Evolutionary conservation across 139 green algal species (phyloP).

Genomic region (Chlamydomonas sp.): DNA sequence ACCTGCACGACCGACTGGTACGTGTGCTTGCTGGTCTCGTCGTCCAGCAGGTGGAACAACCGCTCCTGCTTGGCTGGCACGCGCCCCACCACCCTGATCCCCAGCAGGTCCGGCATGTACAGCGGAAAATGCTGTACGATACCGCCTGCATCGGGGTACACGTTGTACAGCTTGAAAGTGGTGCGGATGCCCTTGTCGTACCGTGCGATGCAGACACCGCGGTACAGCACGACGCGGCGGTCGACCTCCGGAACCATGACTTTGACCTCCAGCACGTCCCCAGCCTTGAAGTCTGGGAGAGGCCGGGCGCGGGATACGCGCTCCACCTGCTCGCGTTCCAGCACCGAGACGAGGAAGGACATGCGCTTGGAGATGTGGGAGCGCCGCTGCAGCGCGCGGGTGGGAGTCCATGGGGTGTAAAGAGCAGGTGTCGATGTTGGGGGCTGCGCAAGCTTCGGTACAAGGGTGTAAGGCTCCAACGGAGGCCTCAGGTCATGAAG

Average conservation of each 20-base stretch:
- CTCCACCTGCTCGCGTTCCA: conserved; percentile 36
- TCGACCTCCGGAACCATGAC: conserved; percentile 62
- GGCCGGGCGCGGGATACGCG: conserved; percentile 8
- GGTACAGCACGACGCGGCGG: conserved; percentile 51
- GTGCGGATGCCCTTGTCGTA: conserved; percentile 55
- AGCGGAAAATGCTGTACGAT: conserved; percentile 75
- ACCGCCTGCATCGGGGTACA: conserved; percentile 61
- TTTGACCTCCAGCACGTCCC: conserved; percentile 65
- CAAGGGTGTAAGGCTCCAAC: conserved; percentile 2
- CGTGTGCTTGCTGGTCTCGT: conserved; percentile 39
- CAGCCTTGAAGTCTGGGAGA: conserved; percentile 55
- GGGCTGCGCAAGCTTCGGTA: conserved; percentile 1
- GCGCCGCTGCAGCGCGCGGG: conserved; percentile 46
- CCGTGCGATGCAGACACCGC: conserved; percentile 62
- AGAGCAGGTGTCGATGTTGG: conserved; percentile 7
- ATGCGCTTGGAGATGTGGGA: conserved; percentile 52
- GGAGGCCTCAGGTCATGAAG: conserved; percentile 25
- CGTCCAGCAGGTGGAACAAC: conserved; percentile 57
- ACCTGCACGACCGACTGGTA: conserved; percentile 34
- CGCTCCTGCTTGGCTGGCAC: conserved; percentile 37
- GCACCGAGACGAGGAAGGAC: conserved; percentile 50
- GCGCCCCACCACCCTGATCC: conserved; percentile 56
- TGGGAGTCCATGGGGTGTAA: conserved; percentile 57
- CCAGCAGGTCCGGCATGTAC: conserved; percentile 73
- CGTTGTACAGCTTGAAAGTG: conserved; percentile 62